These are phyloP conservation scores for Porcisia hertigi DNA, from an alignment of 208 protist species.

Conservation along the genomic window DNA sequence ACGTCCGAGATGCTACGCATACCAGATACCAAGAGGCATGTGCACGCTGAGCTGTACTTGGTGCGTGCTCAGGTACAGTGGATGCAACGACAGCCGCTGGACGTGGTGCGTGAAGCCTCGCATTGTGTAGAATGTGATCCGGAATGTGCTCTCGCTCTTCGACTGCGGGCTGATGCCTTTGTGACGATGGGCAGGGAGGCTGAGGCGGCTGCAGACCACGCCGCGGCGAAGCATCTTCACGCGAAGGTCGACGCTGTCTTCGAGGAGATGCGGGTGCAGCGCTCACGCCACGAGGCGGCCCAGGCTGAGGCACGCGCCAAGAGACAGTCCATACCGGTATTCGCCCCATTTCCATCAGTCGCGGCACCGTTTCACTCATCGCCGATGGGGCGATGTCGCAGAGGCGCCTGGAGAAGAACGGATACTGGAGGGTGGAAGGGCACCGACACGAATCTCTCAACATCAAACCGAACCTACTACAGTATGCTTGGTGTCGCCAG, in stretches of 20 bases:
- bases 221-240: slow-evolving; percentile 39
- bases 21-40: slow-evolving; percentile 42
- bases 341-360: neutral
- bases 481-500: slow-evolving; percentile 54
- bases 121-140: slow-evolving; percentile 46
- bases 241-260: slow-evolving; percentile 37
- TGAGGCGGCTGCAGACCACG: slow-evolving; percentile 56
- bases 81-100: slow-evolving; percentile 32
- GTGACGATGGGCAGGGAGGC: slow-evolving; percentile 24
- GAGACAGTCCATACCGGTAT: slow-evolving; percentile 8
- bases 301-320: neutral
- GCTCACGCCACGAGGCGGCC: slow-evolving; percentile 6
- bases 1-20: slow-evolving; percentile 52
- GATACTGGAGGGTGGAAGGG: neutral
- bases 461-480: slow-evolving; percentile 49
- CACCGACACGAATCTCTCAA: neutral
- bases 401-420: neutral
- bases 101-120: slow-evolving; percentile 69
- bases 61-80: slow-evolving; percentile 54
- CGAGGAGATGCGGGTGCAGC: slow-evolving; percentile 41
- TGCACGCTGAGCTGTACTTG: slow-evolving; percentile 49
- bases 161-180: slow-evolving; percentile 51
- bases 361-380: neutral
- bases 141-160: slow-evolving; percentile 45
- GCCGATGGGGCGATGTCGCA: neutral